Base-by-base conservation (phyloP, 768 basidiomycete species). In the Coprinopsis strossmayeri region DNA sequence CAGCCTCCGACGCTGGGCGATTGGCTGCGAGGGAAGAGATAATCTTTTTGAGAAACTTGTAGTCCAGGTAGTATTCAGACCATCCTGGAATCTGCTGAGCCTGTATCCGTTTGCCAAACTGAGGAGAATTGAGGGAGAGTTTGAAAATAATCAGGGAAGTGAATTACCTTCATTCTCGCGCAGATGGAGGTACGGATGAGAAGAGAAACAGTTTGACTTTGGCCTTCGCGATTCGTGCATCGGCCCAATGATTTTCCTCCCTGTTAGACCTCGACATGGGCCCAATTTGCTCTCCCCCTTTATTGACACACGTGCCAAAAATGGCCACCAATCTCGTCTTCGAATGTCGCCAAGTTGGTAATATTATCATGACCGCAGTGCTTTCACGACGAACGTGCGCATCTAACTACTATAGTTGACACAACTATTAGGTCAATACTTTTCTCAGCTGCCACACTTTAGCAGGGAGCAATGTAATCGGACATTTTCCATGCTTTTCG, bases 91-190 rank as follows among this genome's bases (percentile, higher is more conserved):
- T 84, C 72, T 96, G 92, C 64, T 95, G 88, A 25, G 87, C 82
- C 66, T 92, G 93, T 53, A 99, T 92, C 53, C 91, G 87, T 74
- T 99, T 99, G 59, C 96, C 96, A 67, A 99, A 99, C 94, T 98
- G 40, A 24, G n/a, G 62, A n/a, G 38, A 12, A 41, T 34, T 41
- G 40, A 46, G 21, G 25, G 49, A 28, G 46, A 55, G 52, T 50
- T 30, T 53, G 45, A 47, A 40, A 24, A 47, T 35, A 47, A 45
- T 23, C 41, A 37, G 44, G 34, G 17, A 48, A 44, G 38, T 21
- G 39, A 42, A 53, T 57, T 52, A 66, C 69, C 66, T 70, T 69
- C 69, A 69, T 70, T 37, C 46, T 57, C 21, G n/a, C 34, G 46
- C 30, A 27, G 10, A 45, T 32, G 25, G 43, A 20, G 15, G 43